Conservation (phyloP, 495 filamentous ascomycete genomes). For the Cercophora scortea region DNA sequence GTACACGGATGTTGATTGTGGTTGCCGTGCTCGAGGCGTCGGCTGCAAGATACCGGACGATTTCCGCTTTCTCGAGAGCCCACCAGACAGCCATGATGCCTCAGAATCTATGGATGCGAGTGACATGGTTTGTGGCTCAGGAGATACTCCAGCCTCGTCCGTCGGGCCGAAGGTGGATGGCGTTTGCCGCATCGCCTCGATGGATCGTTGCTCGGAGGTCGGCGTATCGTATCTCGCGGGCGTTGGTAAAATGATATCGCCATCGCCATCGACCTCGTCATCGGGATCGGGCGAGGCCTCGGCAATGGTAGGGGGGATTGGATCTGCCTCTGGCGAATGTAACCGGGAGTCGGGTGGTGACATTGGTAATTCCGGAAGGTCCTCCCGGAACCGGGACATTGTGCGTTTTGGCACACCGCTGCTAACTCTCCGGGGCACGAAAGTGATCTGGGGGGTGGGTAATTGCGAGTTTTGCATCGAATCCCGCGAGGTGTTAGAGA, state of each 20-base stretch:
- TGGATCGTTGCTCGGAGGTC: conserved; percentile 33
- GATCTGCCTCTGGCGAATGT: conserved; percentile 60
- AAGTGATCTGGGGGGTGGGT: conserved; percentile 21
- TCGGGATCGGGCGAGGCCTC: conserved; percentile 12
- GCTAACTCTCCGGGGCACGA: conserved; percentile 30
- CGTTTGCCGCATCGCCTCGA: conserved; percentile 34
- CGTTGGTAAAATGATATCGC: too few species aligned
- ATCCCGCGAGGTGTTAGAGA: conserved; percentile 82
- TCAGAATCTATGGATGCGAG: conserved; percentile 85
- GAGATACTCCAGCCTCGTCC: conserved; percentile 30
- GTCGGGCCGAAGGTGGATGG: conserved; percentile 34
- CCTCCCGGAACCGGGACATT: conserved; percentile 88
- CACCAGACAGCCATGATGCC: conserved; percentile 83
- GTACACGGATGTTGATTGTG: conserved; percentile 31
- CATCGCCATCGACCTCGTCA: too few species aligned
- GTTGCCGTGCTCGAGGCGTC: conserved; percentile 26
- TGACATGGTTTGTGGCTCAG: conserved; percentile 48
- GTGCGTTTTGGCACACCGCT: conserved; percentile 56
- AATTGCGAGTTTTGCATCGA: conserved; percentile 43
- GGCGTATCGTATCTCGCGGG: conserved; percentile 36
- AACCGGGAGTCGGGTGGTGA: conserved; percentile 75
- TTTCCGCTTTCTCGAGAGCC: conserved; percentile 32
- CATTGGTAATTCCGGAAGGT: conserved; percentile 75
- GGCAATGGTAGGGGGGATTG: conserved; percentile 18
- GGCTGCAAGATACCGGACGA: conserved; percentile 28